Conservation (phyloP, 495 filamentous ascomycete species). For the Amniculicola lignicola region DNA sequence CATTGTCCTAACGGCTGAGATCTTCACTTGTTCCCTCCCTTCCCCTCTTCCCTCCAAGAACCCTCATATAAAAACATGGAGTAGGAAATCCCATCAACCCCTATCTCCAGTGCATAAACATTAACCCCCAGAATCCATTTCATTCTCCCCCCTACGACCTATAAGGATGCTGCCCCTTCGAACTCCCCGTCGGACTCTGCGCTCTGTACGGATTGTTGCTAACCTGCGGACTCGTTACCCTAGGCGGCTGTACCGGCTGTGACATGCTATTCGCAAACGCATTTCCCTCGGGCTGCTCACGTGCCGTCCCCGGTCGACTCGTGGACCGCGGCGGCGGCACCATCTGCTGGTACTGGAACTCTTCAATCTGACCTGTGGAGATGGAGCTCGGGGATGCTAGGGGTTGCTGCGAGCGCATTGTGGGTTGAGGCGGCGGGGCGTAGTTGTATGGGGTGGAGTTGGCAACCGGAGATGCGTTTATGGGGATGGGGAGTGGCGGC, state of each 20-base stretch:
- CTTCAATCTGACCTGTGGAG: conserved; percentile 20
- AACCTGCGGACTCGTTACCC: not conserved
- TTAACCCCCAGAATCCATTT: not conserved
- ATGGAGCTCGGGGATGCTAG: conserved; percentile 22
- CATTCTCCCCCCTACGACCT: not conserved
- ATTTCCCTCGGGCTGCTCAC: conserved; percentile 4
- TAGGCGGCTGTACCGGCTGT: conserved; percentile 13
- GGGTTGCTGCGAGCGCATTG: not conserved
- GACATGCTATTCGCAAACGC: conserved; percentile 15
- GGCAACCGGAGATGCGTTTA: conserved; percentile 12
- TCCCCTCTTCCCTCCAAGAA: too few species aligned
- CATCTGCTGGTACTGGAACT: conserved; percentile 29
- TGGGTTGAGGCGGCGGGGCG: conserved; percentile 10
- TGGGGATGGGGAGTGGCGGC: conserved; percentile 27
- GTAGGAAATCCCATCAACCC: not conserved
- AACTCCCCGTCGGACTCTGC: not conserved
- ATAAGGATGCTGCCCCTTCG: not conserved
- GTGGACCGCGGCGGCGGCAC: conserved; percentile 1
- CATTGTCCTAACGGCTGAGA: not conserved
- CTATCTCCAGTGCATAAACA: not conserved
- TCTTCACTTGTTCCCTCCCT: not conserved
- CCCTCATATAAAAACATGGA: not conserved
- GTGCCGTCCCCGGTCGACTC: not conserved
- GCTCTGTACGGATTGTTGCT: conserved; percentile 21
- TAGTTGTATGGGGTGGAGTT: conserved; percentile 8